phyloP scores from a whole-genome alignment of 257 asterid species.

The Rehmannia glutinosa region DNA sequence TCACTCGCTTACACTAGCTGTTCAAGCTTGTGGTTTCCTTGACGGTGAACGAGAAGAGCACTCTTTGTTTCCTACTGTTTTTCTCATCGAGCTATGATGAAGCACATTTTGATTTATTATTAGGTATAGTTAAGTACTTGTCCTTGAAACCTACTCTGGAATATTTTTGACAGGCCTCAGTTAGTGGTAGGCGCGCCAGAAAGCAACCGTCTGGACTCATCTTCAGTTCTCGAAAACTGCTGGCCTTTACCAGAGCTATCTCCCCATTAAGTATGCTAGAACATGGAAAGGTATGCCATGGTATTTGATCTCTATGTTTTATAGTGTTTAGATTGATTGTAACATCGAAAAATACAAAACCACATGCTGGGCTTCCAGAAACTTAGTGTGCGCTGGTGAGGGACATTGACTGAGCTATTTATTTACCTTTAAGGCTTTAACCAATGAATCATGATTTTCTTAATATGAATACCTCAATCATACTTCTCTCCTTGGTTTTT shows the following conservation, averaged over 20 bases:
- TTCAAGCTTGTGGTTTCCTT: too few species aligned
- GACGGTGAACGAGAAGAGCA: not conserved
- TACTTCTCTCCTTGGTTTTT: not conserved
- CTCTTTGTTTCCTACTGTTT: not conserved
- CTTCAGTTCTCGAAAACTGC: slow-evolving; percentile 20
- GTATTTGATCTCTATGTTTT: slow-evolving; percentile 8
- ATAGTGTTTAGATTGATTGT: not conserved
- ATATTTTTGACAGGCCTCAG: slow-evolving; percentile 33
- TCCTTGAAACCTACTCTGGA: not conserved
- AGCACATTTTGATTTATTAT: not conserved
- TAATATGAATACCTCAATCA: not conserved
- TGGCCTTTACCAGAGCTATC: slow-evolving; percentile 9
- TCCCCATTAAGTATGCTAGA: slow-evolving; percentile 11
- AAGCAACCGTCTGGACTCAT: slow-evolving; percentile 20
- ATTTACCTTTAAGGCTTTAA: not conserved
- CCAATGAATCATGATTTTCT: slow-evolving; percentile 6
- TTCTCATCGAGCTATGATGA: not conserved
- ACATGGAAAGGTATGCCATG: slow-evolving; percentile 43
- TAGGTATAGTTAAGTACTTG: not conserved
- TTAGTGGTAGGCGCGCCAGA: slow-evolving; percentile 23
- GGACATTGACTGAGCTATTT: not conserved
- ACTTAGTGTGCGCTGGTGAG: not conserved
- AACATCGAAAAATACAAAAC: not conserved
- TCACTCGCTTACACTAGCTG: too few species aligned
- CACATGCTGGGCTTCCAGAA: not conserved